These are phyloP conservation scores for Climacium dendroides DNA, from an alignment of 225 moss, liverwort and hornwort genomes.

Conservation along the genomic window DNA sequence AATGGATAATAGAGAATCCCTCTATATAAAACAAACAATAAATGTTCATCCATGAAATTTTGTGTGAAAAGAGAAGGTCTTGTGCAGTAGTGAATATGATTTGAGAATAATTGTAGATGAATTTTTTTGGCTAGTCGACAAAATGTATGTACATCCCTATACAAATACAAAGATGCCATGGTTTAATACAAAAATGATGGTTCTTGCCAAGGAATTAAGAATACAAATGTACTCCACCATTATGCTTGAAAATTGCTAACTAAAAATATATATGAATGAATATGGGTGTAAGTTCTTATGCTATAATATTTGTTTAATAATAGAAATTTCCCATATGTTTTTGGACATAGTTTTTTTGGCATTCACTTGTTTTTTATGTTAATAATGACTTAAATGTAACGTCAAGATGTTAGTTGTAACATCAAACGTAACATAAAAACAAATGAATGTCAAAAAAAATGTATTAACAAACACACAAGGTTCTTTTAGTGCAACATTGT, in stretches of 20 bases:
- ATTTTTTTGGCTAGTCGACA: neutral
- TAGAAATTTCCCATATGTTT: too few relatives aligned
- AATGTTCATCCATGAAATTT: neutral
- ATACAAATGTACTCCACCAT: fast-evolving
- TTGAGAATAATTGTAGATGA: neutral
- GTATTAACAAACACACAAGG: too few relatives aligned
- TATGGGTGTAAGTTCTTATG: fast-evolving
- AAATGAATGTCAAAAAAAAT: too few relatives aligned
- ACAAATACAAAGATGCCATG: too few relatives aligned
- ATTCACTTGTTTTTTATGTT: too few relatives aligned
- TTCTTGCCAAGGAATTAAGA: neutral
- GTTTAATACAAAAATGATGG: neutral
- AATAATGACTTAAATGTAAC: too few relatives aligned
- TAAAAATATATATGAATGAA: neutral
- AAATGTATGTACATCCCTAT: fast-evolving
- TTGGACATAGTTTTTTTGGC: too few relatives aligned
- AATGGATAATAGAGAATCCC: neutral
- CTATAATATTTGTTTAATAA: too few relatives aligned
- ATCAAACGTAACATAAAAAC: too few relatives aligned
- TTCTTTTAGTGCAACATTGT: neutral
- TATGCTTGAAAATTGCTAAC: neutral
- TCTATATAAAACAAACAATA: fast-evolving
- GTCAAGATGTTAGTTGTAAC: too few relatives aligned
- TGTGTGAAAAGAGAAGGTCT: fast-evolving
- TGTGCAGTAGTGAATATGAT: neutral